Evolutionary conservation across 2,329 filamentous ascomycete genomes (phyloP).

Genomic region (Penicillium janthinellum): DNA sequence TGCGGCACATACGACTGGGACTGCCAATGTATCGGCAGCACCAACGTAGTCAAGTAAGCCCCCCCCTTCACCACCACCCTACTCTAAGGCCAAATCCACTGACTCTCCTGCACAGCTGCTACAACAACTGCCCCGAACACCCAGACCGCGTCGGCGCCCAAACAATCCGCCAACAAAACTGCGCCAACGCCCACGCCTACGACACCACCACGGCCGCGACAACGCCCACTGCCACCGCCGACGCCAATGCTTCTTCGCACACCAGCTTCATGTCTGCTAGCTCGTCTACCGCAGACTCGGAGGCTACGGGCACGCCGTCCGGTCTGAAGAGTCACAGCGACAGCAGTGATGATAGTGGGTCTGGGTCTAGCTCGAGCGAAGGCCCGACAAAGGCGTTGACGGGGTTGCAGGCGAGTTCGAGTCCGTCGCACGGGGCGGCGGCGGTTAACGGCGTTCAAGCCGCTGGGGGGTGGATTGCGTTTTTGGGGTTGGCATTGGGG

Average conservation of each 20-base stretch:
- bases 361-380: background rate
- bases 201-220: background rate
- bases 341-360: background rate
- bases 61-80: background rate
- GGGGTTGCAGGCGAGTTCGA: background rate
- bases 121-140: slow-evolving; percentile 6
- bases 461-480: slow-evolving; percentile 1
- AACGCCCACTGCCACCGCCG: no score
- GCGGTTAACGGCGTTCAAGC: background rate
- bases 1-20: slow-evolving; percentile 11
- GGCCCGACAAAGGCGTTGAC: slow-evolving; percentile 3
- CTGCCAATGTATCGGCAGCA: slow-evolving; percentile 9
- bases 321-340: background rate
- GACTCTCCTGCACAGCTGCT: slow-evolving; percentile 2
- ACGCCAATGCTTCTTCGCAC: background rate
- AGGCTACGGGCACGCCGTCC: background rate
- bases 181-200: slow-evolving; percentile 2
- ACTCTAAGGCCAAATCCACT: background rate
- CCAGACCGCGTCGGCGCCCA: background rate
- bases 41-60: slow-evolving; percentile 6
- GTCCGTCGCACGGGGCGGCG: slow-evolving; percentile 1
- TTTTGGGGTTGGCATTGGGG: slow-evolving; percentile 11
- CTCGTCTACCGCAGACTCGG: background rate
- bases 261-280: background rate
- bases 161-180: slow-evolving; percentile 6